Evolutionary conservation across 2,329 filamentous ascomycete species (phyloP).

Genomic region (Bipolaris oryzae): DNA sequence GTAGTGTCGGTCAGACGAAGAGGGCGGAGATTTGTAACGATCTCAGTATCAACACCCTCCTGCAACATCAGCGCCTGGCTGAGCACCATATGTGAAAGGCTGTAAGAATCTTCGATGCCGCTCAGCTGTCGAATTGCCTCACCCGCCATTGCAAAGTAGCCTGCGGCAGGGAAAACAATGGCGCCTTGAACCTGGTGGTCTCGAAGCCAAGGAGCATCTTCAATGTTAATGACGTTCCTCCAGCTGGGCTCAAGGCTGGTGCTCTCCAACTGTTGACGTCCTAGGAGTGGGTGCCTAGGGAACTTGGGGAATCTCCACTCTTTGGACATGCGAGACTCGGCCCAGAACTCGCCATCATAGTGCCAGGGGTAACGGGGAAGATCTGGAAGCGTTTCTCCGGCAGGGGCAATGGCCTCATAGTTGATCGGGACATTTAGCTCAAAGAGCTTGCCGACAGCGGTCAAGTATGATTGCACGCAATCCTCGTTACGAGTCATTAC

Average conservation of each 20-base stretch:
- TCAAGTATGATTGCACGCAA: neutral
- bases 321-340: slow-evolving; percentile 14
- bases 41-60: slow-evolving; percentile 8
- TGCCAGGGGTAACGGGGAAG: slow-evolving; percentile 26
- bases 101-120: slow-evolving; percentile 2
- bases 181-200: slow-evolving; percentile 46
- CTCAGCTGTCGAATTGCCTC: slow-evolving; percentile 10
- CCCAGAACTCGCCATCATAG: slow-evolving; percentile 22
- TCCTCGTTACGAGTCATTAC: neutral
- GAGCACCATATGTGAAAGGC: slow-evolving; percentile 5
- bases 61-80: neutral
- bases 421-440: slow-evolving; percentile 4
- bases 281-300: slow-evolving; percentile 21
- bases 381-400: neutral
- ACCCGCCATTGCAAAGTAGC: slow-evolving; percentile 3
- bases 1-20: slow-evolving; percentile 14
- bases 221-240: slow-evolving; percentile 33
- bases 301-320: slow-evolving; percentile 8
- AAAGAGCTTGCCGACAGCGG: slow-evolving; percentile 17
- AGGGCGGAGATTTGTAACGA: slow-evolving; percentile 17
- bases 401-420: slow-evolving; percentile 1
- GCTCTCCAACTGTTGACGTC: neutral
- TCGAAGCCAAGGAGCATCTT: slow-evolving; percentile 52
- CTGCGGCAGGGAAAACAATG: slow-evolving; percentile 29
- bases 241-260: slow-evolving; percentile 6